A percentile compares a stretch with the other conserved stretches of the same genome.
Evolutionary conservation across 306 rosid species (phyloP).

Genomic region (Cyclanthera cordifolia): DNA sequence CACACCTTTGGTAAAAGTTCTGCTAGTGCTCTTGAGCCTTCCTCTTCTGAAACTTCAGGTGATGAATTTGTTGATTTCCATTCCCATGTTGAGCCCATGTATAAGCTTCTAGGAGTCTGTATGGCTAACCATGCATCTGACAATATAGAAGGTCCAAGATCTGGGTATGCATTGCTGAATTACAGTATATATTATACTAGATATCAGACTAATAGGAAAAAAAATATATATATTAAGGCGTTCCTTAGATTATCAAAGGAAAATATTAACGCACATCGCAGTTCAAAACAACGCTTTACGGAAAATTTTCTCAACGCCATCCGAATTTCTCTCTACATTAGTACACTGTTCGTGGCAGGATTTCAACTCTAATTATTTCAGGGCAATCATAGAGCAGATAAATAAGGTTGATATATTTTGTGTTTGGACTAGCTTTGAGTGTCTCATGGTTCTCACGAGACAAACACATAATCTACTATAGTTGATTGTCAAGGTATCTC

Average conservation of each 20-base stretch:
- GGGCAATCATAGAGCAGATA: not conserved
- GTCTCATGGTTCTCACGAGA: no score
- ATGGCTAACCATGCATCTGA: constrained; percentile 87
- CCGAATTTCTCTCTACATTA: not conserved
- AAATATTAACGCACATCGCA: not conserved
- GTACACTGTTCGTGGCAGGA: not conserved
- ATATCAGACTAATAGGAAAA: not conserved
- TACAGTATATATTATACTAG: not conserved
- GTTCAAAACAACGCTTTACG: not conserved
- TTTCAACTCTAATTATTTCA: not conserved
- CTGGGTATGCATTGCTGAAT: constrained; percentile 53
- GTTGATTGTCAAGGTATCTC: no score
- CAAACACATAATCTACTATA: no score
- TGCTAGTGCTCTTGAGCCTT: constrained; percentile 44
- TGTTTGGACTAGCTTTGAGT: no score
- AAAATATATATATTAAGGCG: not conserved
- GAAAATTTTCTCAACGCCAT: not conserved
- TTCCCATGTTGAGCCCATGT: constrained; percentile 85
- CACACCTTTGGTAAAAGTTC: constrained; percentile 71
- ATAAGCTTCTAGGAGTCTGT: constrained; percentile 46
- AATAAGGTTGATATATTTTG: not conserved
- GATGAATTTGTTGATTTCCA: constrained; percentile 74
- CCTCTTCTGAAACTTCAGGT: constrained; percentile 43
- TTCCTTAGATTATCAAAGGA: not conserved
- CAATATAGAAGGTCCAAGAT: constrained; percentile 54